Percentiles rank a stretch among this genome's conserved stretches.
Conservation (phyloP, 2,329 filamentous ascomycete genomes). For the Epichloe brachyelytri region DNA sequence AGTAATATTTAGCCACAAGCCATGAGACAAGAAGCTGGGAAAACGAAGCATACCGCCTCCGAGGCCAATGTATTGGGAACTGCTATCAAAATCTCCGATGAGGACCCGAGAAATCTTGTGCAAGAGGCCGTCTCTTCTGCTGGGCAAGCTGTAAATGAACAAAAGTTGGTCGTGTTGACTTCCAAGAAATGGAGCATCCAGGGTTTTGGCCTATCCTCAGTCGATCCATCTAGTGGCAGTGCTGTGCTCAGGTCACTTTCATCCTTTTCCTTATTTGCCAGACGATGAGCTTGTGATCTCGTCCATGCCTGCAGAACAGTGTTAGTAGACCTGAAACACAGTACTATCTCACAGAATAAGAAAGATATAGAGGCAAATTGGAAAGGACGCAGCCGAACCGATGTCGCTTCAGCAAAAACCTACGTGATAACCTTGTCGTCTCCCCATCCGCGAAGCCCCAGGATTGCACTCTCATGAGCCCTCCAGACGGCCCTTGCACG, state of each 20-base stretch:
- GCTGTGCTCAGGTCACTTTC: constrained; percentile 52
- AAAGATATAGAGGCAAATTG: not conserved
- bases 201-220: constrained; percentile 45
- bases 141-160: constrained; percentile 58
- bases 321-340: not conserved
- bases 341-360: not conserved
- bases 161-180: constrained; percentile 94
- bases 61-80: constrained; percentile 68
- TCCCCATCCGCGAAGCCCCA: constrained; percentile 62
- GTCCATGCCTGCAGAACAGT: constrained; percentile 54
- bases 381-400: not conserved
- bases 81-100: constrained; percentile 50
- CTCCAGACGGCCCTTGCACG: constrained; percentile 75
- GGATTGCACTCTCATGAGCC: constrained; percentile 64
- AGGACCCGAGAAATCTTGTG: constrained; percentile 9
- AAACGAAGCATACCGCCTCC: constrained; percentile 42
- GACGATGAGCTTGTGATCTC: constrained; percentile 74
- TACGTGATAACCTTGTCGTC: constrained; percentile 72
- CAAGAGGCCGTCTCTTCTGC: constrained; percentile 16
- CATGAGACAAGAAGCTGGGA: too few species aligned
- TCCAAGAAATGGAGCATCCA: constrained; percentile 76
- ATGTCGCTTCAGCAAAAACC: constrained; percentile 21
- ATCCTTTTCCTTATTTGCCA: constrained; percentile 59
- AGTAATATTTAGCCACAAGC: constrained; percentile 2
- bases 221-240: constrained; percentile 55